Evolutionary conservation across 2,329 filamentous ascomycete species (phyloP), one percentile per base, ranked within the genome.

Genomic region (Karstenula rhodostoma): DNA sequence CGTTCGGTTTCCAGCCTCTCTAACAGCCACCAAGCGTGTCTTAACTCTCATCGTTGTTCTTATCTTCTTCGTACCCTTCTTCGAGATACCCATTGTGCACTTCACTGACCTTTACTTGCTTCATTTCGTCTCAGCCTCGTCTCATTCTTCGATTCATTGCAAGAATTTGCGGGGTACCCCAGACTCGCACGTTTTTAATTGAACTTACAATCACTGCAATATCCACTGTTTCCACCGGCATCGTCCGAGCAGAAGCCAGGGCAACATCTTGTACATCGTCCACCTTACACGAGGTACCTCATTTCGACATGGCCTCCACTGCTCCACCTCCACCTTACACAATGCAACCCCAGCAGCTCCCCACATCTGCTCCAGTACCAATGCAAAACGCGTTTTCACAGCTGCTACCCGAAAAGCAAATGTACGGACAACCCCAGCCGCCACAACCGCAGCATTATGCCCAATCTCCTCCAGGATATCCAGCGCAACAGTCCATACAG

Each of bases 251-350:
- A n/a, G 37, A 40, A 17, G 17, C 7, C 37, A 40, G 37, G 6
- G n/a, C 37, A 40, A 9, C 17, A n/a, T 40, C 3, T 19, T 40
- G 37, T 40, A n/a, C 17, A 40, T 19, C 7, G 6, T 10, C 12
- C 19, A 25, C 8, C 19, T 27, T 37, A 61, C 4, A 51, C 65
- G 56, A 51, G 7, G 19, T 4, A 25, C 19, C 50, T n/a, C 42
- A 61, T 15, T 68, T 66, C 50, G n/a, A 19, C 9, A 55, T 54
- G 51, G 66, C 67, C 35, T 35, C 44, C n/a, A 64, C 55, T 25
- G 23, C 35, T 33, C 57, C 43, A 9, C 69, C 68, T 9, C 71
- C 69, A n/a, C 68, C 70, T 49, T 71, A 73, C 53, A 63, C 62
- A 10, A 49, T 61, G 13, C 60, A 47, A 17, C 49, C 64, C 27